A percentile compares a stretch with the other conserved stretches of the same genome.
Conservation (phyloP, 163 green algal genomes). For the Chlorella variabilis region DNA sequence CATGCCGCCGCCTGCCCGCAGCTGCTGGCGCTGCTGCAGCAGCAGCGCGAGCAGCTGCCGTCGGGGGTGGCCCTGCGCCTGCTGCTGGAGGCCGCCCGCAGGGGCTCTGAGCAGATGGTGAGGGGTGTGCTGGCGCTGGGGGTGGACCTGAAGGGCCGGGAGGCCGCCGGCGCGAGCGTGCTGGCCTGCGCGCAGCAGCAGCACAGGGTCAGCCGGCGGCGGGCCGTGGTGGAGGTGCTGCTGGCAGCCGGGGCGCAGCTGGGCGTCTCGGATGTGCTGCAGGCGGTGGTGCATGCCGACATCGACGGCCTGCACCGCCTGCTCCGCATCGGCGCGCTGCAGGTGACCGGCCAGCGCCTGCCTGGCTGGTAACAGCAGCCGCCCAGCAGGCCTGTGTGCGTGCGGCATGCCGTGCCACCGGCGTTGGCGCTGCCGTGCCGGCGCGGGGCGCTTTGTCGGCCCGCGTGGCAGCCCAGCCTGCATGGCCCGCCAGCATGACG, state of each 20-base stretch:
- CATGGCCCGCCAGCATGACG: no score
- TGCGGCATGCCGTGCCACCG: no score
- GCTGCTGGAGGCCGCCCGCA: not conserved
- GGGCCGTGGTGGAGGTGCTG: not conserved
- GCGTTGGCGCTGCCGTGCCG: no score
- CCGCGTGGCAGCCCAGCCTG: no score
- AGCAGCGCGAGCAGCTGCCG: not conserved
- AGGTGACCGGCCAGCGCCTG: no score
- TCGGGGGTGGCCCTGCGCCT: not conserved
- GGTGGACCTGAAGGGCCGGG: not conserved
- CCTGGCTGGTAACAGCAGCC: no score
- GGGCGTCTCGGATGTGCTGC: not conserved
- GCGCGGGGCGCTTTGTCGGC: no score
- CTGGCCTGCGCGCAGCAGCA: not conserved
- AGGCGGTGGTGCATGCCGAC: not conserved
- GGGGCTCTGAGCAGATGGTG: not conserved
- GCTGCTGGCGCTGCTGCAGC: not conserved
- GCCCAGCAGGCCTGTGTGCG: no score
- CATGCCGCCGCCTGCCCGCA: not conserved
- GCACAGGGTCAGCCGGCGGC: no score
- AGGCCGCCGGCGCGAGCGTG: not conserved
- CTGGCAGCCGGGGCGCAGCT: not conserved
- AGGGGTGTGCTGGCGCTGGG: not conserved
- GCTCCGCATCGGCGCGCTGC: not conserved
- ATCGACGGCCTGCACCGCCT: not conserved